These are phyloP conservation scores for Penicillium sp. DNA, from an alignment of 2,329 filamentous ascomycete genomes.

Conservation along the genomic window DNA sequence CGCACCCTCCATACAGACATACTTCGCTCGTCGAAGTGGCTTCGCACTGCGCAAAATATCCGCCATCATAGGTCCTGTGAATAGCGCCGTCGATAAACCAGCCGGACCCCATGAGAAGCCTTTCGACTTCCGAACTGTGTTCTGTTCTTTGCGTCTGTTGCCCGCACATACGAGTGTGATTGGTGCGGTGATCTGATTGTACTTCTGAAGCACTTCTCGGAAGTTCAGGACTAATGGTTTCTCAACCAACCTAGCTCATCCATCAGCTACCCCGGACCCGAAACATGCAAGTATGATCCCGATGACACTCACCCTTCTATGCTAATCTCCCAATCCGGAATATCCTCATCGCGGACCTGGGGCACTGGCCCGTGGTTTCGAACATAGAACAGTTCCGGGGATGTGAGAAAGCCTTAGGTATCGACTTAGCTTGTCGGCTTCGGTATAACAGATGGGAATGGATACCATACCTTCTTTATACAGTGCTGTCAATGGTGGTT, in stretches of 20 bases:
- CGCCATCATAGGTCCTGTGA: slow-evolving; percentile 75
- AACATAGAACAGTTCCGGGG: slow-evolving; percentile 85
- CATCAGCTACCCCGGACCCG: slow-evolving; percentile 4
- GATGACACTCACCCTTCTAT: slow-evolving; percentile 62
- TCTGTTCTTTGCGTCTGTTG: slow-evolving; percentile 90
- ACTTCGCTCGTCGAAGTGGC: slow-evolving; percentile 68
- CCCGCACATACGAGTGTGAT: slow-evolving; percentile 89
- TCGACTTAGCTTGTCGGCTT: not conserved
- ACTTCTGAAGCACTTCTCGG: slow-evolving; percentile 68
- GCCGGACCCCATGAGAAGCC: slow-evolving; percentile 93
- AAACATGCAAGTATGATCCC: not conserved
- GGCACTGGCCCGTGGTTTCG: slow-evolving; percentile 86
- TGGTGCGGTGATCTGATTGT: slow-evolving; percentile 79
- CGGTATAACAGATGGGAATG: not conserved
- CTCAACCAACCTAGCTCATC: slow-evolving; percentile 62
- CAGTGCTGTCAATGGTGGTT: slow-evolving; percentile 74
- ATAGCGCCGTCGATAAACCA: slow-evolving; percentile 81
- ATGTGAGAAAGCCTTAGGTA: slow-evolving; percentile 72
- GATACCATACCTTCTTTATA: slow-evolving; percentile 59
- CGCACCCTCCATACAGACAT: slow-evolving; percentile 87
- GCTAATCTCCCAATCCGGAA: slow-evolving; percentile 76
- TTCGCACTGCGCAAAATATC: slow-evolving; percentile 68
- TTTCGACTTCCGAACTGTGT: slow-evolving; percentile 83
- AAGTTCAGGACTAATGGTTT: slow-evolving; percentile 71
- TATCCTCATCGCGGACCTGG: slow-evolving; percentile 66